These are phyloP conservation scores for Crithidia bombi DNA, from an alignment of 208 protist species.

Conservation along the genomic window DNA sequence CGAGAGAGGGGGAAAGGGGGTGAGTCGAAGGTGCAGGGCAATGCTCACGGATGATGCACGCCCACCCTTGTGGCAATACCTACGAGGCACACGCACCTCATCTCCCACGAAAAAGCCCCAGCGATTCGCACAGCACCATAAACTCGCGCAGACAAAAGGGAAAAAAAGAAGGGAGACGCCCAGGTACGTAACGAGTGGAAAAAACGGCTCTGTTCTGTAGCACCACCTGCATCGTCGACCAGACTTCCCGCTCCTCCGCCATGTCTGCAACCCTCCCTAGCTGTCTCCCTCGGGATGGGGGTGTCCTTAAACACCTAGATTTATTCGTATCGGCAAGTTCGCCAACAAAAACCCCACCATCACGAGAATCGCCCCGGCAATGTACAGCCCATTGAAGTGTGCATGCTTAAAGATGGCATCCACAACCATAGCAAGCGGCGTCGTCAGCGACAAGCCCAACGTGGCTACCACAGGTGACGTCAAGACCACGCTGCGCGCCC, in stretches of 20 bases:
- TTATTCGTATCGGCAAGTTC: slow-evolving; percentile 58
- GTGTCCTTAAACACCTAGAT: slow-evolving; percentile 9
- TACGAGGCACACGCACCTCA: too few species aligned
- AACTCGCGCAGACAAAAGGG: slow-evolving; percentile 12
- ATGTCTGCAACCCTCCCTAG: too few species aligned
- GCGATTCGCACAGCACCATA: background rate
- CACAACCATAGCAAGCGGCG: slow-evolving; percentile 87
- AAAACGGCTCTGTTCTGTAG: background rate
- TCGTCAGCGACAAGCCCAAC: slow-evolving; percentile 87
- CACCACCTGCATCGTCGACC: too few species aligned
- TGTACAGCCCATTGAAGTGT: slow-evolving; percentile 62
- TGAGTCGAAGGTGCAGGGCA: too few species aligned
- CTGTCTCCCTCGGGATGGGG: background rate
- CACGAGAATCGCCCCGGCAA: slow-evolving; percentile 74
- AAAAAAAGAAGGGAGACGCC: background rate
- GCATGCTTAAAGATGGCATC: slow-evolving; percentile 61
- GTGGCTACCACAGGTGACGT: slow-evolving; percentile 92
- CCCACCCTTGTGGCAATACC: too few species aligned
- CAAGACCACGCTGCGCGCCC: slow-evolving; percentile 88
- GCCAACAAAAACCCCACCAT: slow-evolving; percentile 79
- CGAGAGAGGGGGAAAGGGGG: background rate
- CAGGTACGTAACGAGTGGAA: too few species aligned
- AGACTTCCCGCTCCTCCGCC: background rate
- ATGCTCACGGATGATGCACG: too few species aligned
- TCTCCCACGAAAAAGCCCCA: background rate